phyloP scores from a whole-genome alignment of 495 filamentous ascomycete genomes.

The Penicillium macrosclerotiorum region DNA sequence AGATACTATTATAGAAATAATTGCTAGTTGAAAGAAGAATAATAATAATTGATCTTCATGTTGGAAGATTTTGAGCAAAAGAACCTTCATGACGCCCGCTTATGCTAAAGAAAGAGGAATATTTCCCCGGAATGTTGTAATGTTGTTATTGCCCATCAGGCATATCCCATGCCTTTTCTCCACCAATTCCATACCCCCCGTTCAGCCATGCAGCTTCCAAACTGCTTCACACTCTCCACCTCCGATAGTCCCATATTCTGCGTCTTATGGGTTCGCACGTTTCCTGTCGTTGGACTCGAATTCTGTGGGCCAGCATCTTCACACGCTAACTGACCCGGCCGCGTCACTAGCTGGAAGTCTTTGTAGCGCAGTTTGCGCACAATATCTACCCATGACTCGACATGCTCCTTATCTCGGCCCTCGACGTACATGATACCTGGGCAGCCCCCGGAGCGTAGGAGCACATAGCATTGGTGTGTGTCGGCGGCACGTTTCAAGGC shows the following conservation, averaged over 20 bases:
- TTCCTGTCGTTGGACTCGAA: neutral
- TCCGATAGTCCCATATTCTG: slow-evolving; percentile 27
- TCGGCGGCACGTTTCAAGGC: slow-evolving; percentile 62
- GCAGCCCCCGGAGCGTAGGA: slow-evolving; percentile 63
- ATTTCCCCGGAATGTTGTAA: too few species aligned
- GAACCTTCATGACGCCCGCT: too few species aligned
- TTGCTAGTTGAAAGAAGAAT: too few species aligned
- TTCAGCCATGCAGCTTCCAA: slow-evolving; percentile 40
- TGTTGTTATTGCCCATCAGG: too few species aligned
- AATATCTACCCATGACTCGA: slow-evolving; percentile 53
- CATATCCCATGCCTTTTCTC: slow-evolving; percentile 50
- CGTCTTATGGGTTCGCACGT: too few species aligned
- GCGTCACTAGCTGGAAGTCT: slow-evolving; percentile 47
- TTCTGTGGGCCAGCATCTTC: neutral
- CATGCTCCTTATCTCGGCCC: slow-evolving; percentile 48
- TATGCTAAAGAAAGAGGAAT: too few species aligned
- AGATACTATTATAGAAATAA: too few species aligned
- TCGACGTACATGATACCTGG: slow-evolving; percentile 81
- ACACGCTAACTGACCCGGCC: slow-evolving; percentile 27
- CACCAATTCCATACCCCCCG: slow-evolving; percentile 48
- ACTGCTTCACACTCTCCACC: slow-evolving; percentile 47
- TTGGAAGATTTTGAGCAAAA: too few species aligned
- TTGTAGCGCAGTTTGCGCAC: slow-evolving; percentile 53
- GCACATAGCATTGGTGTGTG: slow-evolving; percentile 52
- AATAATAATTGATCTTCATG: too few species aligned